Percentiles rank a stretch among this genome's conserved stretches.
These are phyloP conservation scores for Picochlorum costavermella DNA, from an alignment of 139 green algal genomes.

Conservation along the genomic window DNA sequence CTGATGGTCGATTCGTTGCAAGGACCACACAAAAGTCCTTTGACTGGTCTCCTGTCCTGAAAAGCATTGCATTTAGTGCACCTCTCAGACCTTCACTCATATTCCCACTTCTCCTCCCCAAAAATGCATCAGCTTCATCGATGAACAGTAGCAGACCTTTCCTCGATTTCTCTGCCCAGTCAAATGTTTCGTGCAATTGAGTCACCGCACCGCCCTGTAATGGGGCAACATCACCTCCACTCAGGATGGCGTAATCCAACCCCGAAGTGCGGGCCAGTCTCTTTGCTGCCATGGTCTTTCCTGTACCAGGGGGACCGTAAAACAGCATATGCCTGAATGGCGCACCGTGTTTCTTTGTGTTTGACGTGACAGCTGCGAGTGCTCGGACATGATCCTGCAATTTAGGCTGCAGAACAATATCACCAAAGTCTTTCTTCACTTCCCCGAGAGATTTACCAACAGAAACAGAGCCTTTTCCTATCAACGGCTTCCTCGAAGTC, in stretches of 20 bases:
- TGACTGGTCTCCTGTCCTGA: slow-evolving; percentile 59
- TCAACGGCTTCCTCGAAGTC: slow-evolving; percentile 39
- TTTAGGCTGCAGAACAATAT: slow-evolving; percentile 74
- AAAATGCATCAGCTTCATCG: slow-evolving; percentile 95
- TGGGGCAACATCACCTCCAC: slow-evolving; percentile 89
- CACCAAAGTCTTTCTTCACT: slow-evolving; percentile 66
- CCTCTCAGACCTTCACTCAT: slow-evolving; percentile 86
- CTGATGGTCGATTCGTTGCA: slow-evolving; percentile 84
- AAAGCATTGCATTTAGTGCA: slow-evolving; percentile 91
- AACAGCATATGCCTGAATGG: slow-evolving; percentile 97
- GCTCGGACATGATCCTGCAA: slow-evolving; percentile 81
- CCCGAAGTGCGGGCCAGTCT: slow-evolving; percentile 82
- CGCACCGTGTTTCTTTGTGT: slow-evolving; percentile 84
- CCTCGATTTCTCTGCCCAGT: slow-evolving; percentile 82
- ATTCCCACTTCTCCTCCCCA: slow-evolving; percentile 63
- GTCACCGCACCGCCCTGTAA: slow-evolving; percentile 81
- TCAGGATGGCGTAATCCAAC: slow-evolving; percentile 98
- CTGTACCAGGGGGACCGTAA: slow-evolving; percentile 73
- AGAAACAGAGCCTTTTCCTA: slow-evolving; percentile 19
- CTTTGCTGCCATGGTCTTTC: slow-evolving; percentile 97
- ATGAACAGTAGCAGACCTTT: slow-evolving; percentile 93
- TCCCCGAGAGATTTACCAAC: slow-evolving; percentile 35
- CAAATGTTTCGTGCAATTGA: slow-evolving; percentile 95
- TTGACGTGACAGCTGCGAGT: slow-evolving; percentile 77
- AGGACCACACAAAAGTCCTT: slow-evolving; percentile 63